Base-by-base conservation (phyloP, 2,329 filamentous ascomycete genomes). In the Aureobasidium mangrovei region DNA sequence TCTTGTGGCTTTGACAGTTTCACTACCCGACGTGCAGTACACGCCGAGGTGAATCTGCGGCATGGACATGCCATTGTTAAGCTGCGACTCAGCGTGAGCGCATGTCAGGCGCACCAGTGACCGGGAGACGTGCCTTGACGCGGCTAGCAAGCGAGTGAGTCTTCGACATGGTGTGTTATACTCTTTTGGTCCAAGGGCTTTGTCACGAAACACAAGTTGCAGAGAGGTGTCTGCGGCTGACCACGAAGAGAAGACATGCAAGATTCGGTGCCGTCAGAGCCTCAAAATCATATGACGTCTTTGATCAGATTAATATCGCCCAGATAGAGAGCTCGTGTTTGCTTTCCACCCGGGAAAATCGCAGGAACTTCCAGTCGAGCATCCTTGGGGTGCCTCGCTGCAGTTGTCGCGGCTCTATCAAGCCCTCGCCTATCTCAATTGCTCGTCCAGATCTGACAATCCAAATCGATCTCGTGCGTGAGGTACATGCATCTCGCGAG, bases 21-120 rank as follows among this genome's bases (percentile, higher is more conserved):
- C 82, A 28, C 66, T 66, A 1, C 83, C 80, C 3, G 77, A 79
- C 67, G 85, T 86, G 71, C 85, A 75, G 70, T 89, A 90, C 8
- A 89, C 80, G 4, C 86, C 86, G 1, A 89, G 77, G 60, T 89
- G 85, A 60, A 89, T 81, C 61, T 79, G 80, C 10, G 86, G 86
- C 69, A 88, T 88, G 10, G 74, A 73, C 54, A 78, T 70, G 64
- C 83, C 82, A 73, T 86, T 86, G 61, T 79, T 69, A 54, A 86
- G 77, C 74, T 82, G 59, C 44, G 18, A 9, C 41, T 43, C 36
- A 43, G 56, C 33, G 27, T 52, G 26, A 69, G 65, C 67, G 3
- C 12, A 27, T 65, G 59, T 57, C 58, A 36, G 51, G 44, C 62
- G 67, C 60, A 65, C 57, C 59, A 40, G 39, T 28, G 47, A 10